Conservation (phyloP, 345 rosid species). For the Camelina sativa region DNA sequence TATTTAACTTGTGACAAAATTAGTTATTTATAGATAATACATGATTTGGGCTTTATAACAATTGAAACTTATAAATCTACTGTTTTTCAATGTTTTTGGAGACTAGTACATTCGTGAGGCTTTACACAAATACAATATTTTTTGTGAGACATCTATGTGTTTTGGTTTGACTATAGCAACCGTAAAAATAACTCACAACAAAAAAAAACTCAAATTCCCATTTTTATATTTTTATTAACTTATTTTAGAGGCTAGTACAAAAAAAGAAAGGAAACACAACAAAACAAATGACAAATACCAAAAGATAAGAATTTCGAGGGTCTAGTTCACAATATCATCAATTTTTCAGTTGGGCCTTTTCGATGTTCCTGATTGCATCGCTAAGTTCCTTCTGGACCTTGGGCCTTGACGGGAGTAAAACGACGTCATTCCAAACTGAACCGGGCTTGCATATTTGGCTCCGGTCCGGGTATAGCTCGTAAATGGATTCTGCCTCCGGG, state of each 20-base stretch:
- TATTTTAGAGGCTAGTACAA: conserved; percentile 1
- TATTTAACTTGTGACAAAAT: too few relatives aligned
- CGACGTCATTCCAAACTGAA: conserved; percentile 68
- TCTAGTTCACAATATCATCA: conserved; percentile 22
- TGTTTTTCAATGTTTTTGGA: too few relatives aligned
- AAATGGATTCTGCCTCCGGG: conserved; percentile 66
- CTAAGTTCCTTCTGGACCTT: conserved; percentile 51
- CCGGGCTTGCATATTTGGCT: conserved; percentile 51
- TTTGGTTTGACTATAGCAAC: too few relatives aligned
- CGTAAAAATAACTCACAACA: too few relatives aligned
- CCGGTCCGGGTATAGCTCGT: conserved; percentile 63
- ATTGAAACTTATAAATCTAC: too few relatives aligned
- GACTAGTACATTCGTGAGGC: too few relatives aligned
- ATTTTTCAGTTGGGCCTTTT: conserved; percentile 36
- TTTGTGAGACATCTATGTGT: too few relatives aligned
- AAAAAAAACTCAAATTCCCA: background rate
- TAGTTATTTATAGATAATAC: too few relatives aligned
- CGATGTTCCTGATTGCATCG: conserved; percentile 50
- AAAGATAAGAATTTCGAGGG: conserved; percentile 7
- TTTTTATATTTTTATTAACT: background rate
- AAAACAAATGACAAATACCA: conserved; percentile 1
- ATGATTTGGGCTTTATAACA: too few relatives aligned
- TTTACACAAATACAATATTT: too few relatives aligned
- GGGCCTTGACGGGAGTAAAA: conserved; percentile 56
- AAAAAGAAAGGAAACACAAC: background rate